A percentile compares a stretch with the other conserved stretches of the same genome.
phyloP scores from a whole-genome alignment of 2,329 filamentous ascomycete genomes.

The Cryphonectria radicalis region DNA sequence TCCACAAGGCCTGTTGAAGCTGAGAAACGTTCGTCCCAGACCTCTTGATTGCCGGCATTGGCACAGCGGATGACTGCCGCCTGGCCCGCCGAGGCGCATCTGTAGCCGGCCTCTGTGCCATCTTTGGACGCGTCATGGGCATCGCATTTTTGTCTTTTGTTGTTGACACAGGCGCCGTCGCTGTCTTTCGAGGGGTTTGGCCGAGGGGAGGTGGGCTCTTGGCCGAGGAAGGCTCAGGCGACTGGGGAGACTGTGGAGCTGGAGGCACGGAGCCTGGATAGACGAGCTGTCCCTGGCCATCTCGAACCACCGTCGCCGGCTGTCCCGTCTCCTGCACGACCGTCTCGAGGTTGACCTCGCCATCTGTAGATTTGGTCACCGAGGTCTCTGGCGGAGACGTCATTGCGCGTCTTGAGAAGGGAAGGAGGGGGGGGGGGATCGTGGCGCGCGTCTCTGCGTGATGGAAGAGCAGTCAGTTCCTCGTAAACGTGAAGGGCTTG shows the following conservation, averaged over 20 bases:
- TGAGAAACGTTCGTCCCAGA: conserved; percentile 37
- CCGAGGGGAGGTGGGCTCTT: conserved; percentile 2
- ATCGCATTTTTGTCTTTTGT: background rate
- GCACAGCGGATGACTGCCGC: conserved; percentile 29
- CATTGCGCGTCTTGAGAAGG: background rate
- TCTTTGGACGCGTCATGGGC: conserved; percentile 25
- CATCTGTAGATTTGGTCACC: conserved; percentile 8
- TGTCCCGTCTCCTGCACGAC: conserved; percentile 34
- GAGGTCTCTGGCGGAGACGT: conserved; percentile 18
- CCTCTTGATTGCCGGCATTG: conserved; percentile 30
- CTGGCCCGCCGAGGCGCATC: conserved; percentile 30
- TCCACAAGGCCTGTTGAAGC: conserved; percentile 37
- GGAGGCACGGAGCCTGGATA: conserved; percentile 42
- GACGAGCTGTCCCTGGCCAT: conserved; percentile 37
- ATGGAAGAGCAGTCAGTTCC: background rate
- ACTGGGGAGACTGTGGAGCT: conserved; percentile 32
- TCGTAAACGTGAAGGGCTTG: background rate
- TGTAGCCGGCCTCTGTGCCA: conserved; percentile 33
- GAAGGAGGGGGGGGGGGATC: no score
- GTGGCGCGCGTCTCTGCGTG: background rate
- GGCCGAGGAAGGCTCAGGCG: background rate
- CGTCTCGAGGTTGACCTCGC: conserved; percentile 37
- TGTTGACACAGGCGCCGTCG: conserved; percentile 25
- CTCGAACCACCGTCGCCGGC: conserved; percentile 38
- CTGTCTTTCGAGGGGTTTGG: conserved; percentile 22